A percentile compares a stretch with the other conserved stretches of the same genome.
Conservation (phyloP, 2,329 filamentous ascomycete species). For the Thielaviopsis musarum region DNA sequence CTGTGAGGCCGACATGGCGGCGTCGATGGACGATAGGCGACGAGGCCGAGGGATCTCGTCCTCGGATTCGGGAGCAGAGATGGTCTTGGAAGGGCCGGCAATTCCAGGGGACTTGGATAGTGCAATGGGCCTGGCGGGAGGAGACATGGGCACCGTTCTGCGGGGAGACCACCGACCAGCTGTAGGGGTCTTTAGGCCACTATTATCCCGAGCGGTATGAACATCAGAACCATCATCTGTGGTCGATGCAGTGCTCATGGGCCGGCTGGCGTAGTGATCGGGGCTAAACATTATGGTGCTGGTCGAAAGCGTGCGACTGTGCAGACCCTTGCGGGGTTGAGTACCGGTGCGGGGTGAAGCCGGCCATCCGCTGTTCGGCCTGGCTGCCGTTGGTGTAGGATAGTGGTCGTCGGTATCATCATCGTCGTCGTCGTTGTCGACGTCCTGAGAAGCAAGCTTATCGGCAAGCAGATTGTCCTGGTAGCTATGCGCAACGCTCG, state of each 20-base stretch:
- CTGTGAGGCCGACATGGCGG: slow-evolving; percentile 59
- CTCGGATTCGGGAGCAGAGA: slow-evolving; percentile 1
- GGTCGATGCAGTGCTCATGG: slow-evolving; percentile 7
- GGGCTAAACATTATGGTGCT: slow-evolving; percentile 79
- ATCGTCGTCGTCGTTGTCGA: slow-evolving; percentile 16
- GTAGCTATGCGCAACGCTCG: slow-evolving; percentile 15
- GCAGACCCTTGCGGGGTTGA: slow-evolving; percentile 27
- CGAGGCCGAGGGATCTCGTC: slow-evolving; percentile 18
- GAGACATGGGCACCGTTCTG: slow-evolving; percentile 25
- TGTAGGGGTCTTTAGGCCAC: slow-evolving; percentile 23
- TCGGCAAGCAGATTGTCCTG: slow-evolving; percentile 14
- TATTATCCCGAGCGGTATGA: slow-evolving; percentile 15
- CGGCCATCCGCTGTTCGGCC: slow-evolving; percentile 22
- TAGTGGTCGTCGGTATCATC: slow-evolving; percentile 36
- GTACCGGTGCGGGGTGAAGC: slow-evolving; percentile 16
- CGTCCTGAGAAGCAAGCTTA: slow-evolving; percentile 16
- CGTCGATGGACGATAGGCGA: slow-evolving; percentile 46
- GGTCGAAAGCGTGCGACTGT: slow-evolving; percentile 60
- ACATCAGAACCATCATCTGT: slow-evolving; percentile 3
- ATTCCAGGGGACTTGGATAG: slow-evolving; percentile 19
- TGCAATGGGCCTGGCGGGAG: slow-evolving; percentile 39
- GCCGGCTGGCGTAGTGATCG: slow-evolving; percentile 24
- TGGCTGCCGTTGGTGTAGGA: slow-evolving; percentile 29
- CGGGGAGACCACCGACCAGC: slow-evolving; percentile 30
- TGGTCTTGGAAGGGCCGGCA: slow-evolving; percentile 4